phyloP scores from a whole-genome alignment of 1,139 yeast species.

The Lizanozyma gosingica region DNA sequence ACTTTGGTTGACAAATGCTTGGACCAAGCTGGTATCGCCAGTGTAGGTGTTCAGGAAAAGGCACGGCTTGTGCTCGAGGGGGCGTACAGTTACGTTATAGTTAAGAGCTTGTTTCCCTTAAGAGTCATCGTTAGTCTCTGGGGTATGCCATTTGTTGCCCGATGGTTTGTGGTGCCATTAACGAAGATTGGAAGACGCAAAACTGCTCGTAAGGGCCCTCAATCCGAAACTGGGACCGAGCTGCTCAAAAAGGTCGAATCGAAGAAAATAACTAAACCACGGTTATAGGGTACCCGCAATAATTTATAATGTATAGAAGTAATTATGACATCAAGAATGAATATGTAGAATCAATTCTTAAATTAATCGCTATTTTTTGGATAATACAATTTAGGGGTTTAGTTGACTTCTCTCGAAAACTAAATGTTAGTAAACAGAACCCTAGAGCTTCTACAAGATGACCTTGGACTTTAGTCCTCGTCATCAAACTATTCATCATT shows the following conservation, averaged over 20 bases:
- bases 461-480: neutral
- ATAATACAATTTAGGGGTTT: no score
- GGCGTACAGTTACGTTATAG: conserved; percentile 79
- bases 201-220: neutral
- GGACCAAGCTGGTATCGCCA: conserved; percentile 4
- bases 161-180: conserved; percentile 47
- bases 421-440: no score
- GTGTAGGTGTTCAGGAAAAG: conserved; percentile 25
- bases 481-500: neutral
- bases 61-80: conserved; percentile 63
- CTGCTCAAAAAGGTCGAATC: neutral
- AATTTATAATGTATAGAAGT: no score
- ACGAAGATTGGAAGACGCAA: conserved; percentile 23
- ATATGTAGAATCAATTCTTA: no score
- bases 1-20: conserved; percentile 46
- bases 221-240: neutral
- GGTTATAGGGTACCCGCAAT: no score
- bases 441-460: neutral
- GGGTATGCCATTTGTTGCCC: conserved; percentile 63
- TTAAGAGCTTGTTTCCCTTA: conserved; percentile 55
- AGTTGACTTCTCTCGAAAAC: no score
- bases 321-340: no score
- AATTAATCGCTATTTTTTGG: no score
- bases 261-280: neutral
- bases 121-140: conserved; percentile 49